phyloP scores from a whole-genome alignment of 306 rosid genomes.

The Prunus armeniaca region DNA sequence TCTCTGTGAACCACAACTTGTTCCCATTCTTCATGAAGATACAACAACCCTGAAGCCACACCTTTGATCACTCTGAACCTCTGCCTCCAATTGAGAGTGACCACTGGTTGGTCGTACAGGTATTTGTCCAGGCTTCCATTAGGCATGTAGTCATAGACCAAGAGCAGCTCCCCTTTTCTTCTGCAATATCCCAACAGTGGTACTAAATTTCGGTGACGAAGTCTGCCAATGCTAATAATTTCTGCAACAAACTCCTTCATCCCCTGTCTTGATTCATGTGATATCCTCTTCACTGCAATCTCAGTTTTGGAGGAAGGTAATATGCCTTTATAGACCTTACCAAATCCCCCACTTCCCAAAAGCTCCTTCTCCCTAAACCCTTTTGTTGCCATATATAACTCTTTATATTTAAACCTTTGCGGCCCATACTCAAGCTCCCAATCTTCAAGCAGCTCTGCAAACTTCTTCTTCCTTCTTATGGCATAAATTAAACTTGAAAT shows the following conservation, averaged over 20 bases:
- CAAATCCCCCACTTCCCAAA: conserved; percentile 37
- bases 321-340: conserved; percentile 33
- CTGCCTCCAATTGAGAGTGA: conserved; percentile 28
- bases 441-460: conserved; percentile 30
- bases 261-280: conserved; percentile 34
- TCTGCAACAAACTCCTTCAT: conserved; percentile 36
- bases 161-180: conserved; percentile 34
- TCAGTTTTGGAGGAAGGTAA: conserved; percentile 27
- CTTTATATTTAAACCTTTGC: conserved; percentile 22
- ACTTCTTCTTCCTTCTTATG: conserved; percentile 18
- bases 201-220: conserved; percentile 33
- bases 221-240: conserved; percentile 33
- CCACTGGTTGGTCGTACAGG: conserved; percentile 14
- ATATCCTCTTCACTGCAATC: conserved; percentile 33
- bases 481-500: conserved; percentile 19
- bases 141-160: conserved; percentile 36
- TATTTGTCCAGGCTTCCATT: conserved; percentile 42
- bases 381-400: conserved; percentile 31
- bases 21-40: conserved; percentile 34
- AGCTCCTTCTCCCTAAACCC: conserved; percentile 38
- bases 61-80: conserved; percentile 34
- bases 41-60: conserved; percentile 26
- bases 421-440: conserved; percentile 40
- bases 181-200: conserved; percentile 37
- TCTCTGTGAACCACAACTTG: conserved; percentile 45